These are phyloP conservation scores for Chlorella sorokiniana DNA, from an alignment of 139 green algal species.

Conservation along the genomic window DNA sequence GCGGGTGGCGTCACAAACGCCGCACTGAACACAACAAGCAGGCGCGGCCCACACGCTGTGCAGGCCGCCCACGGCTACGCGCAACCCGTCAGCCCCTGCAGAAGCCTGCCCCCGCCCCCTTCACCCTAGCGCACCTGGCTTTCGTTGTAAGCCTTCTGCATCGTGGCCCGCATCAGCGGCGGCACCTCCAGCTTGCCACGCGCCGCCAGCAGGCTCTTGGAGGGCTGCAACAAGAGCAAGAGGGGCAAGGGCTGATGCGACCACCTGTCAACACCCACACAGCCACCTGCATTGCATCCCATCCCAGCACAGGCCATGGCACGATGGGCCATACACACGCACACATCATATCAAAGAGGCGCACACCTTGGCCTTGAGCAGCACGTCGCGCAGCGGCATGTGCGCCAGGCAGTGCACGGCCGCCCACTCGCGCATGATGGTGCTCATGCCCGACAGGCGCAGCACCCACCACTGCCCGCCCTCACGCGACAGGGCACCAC, in stretches of 20 bases:
- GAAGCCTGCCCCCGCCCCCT: no score
- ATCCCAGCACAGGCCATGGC: no score
- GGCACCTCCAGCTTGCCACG: constrained; percentile 71
- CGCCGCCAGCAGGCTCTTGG: constrained; percentile 31
- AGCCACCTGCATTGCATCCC: neutral
- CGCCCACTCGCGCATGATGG: constrained; percentile 88
- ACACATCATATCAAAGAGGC: no score
- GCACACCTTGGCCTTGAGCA: constrained; percentile 53
- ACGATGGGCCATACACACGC: no score
- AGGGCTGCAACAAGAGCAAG: neutral
- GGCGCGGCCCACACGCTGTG: no score
- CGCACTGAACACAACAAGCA: no score
- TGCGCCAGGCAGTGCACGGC: constrained; percentile 78
- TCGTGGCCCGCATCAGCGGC: constrained; percentile 60
- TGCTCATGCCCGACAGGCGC: constrained; percentile 83
- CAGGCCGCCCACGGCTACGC: no score
- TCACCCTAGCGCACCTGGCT: constrained; percentile 42
- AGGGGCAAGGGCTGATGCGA: neutral
- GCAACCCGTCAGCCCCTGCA: no score
- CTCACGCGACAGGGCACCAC: constrained; percentile 25
- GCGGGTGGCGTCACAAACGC: no score
- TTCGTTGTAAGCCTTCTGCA: constrained; percentile 76
- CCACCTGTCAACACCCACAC: neutral
- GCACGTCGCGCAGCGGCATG: constrained; percentile 75
- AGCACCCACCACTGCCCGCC: constrained; percentile 74